phyloP scores from a whole-genome alignment of 768 basidiomycete genomes.

The Cytidiella melzeri region DNA sequence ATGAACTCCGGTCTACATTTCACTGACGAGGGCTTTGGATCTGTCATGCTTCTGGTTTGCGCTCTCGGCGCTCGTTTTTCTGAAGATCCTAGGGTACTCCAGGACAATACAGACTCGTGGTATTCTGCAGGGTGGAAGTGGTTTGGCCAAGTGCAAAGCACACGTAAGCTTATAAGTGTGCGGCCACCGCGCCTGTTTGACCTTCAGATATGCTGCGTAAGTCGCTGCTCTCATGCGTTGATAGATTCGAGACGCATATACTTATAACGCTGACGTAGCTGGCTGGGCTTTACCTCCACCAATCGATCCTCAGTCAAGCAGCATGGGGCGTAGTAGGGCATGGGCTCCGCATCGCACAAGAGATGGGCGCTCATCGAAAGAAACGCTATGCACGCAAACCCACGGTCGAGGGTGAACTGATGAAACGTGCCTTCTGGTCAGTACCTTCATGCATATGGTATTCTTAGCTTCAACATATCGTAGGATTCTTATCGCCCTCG shows the following conservation, averaged over 20 bases:
- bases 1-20: slow-evolving; percentile 32
- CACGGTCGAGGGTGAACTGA: slow-evolving; percentile 10
- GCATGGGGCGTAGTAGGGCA: slow-evolving; percentile 33
- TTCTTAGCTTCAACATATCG: neutral
- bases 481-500: slow-evolving; percentile 27
- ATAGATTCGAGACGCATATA: neutral
- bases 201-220: slow-evolving; percentile 31
- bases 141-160: slow-evolving; percentile 33
- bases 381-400: slow-evolving; percentile 15
- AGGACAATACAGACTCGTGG: slow-evolving; percentile 10
- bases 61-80: slow-evolving; percentile 41
- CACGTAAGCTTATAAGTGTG: slow-evolving; percentile 26
- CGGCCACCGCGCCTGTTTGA: slow-evolving; percentile 32
- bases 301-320: slow-evolving; percentile 22
- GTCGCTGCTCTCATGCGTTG: slow-evolving; percentile 19
- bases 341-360: slow-evolving; percentile 37
- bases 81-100: slow-evolving; percentile 36
- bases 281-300: slow-evolving; percentile 17
- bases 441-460: neutral
- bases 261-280: neutral
- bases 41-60: slow-evolving; percentile 49
- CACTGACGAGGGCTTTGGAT: slow-evolving; percentile 39
- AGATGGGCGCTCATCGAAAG: slow-evolving; percentile 52
- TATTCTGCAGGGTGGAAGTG: slow-evolving; percentile 39
- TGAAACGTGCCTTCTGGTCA: slow-evolving; percentile 13